A percentile compares a stretch with the other conserved stretches of the same genome.
Conservation (phyloP, 2,329 filamentous ascomycete species). For the Ophiostoma triangulosporum region DNA sequence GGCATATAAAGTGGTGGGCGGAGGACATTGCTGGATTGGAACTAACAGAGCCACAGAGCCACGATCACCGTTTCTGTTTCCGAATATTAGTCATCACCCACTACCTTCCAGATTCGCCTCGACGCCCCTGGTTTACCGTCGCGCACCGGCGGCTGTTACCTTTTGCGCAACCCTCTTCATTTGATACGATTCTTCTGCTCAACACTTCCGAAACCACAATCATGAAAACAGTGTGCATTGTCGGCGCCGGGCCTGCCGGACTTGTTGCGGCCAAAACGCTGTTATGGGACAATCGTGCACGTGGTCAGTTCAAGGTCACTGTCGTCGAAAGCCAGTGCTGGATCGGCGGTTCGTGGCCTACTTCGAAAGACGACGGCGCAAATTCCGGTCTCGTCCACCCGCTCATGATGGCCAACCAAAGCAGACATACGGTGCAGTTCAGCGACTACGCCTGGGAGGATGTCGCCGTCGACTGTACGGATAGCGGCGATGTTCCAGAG, state of each 20-base stretch:
- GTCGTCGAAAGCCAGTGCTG: conserved; percentile 53
- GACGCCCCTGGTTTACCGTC: background rate
- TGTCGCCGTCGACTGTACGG: conserved; percentile 11
- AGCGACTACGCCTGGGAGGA: conserved; percentile 59
- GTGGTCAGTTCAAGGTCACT: conserved; percentile 48
- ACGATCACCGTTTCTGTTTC: background rate
- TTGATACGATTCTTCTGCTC: too few species aligned
- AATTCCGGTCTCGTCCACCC: conserved; percentile 43
- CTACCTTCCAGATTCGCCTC: background rate
- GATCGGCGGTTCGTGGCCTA: conserved; percentile 70
- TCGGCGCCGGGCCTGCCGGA: conserved; percentile 46
- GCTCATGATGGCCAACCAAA: conserved; percentile 61
- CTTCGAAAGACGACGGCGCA: conserved; percentile 28
- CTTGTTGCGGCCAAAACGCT: conserved; percentile 59
- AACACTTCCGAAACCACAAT: background rate
- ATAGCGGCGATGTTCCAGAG: conserved; percentile 29
- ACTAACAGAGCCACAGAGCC: background rate
- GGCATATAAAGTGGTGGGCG: background rate
- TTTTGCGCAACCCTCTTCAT: background rate
- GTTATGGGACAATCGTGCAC: conserved; percentile 40
- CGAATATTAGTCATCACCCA: background rate
- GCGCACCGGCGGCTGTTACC: background rate
- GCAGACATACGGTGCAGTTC: conserved; percentile 60
- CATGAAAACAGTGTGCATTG: conserved; percentile 1
- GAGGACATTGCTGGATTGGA: background rate